Conservation (phyloP, 208 protist genomes). For the Balamuthia mandrillaris region DNA sequence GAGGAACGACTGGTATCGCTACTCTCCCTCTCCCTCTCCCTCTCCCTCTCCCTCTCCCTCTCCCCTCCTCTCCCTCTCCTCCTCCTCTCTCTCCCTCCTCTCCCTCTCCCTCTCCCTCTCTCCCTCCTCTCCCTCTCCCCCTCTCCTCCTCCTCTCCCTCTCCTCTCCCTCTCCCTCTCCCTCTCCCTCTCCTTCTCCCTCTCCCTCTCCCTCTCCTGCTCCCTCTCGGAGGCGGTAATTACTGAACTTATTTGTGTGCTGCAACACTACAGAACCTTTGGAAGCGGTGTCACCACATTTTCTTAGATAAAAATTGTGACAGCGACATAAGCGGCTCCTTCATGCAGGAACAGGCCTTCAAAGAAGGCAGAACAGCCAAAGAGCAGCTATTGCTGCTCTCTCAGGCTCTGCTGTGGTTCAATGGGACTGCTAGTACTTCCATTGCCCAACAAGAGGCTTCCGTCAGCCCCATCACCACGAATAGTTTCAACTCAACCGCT, state of each 20-base stretch:
- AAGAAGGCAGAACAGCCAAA: too few relatives aligned
- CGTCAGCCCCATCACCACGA: too few relatives aligned
- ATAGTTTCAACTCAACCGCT: too few relatives aligned
- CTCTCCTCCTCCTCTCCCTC: not conserved
- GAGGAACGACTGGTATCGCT: too few relatives aligned
- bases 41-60: not conserved
- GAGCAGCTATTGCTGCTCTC: too few relatives aligned
- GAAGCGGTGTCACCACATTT: too few relatives aligned
- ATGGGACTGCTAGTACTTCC: too few relatives aligned
- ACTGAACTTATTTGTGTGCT: not conserved
- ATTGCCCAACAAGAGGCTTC: too few relatives aligned
- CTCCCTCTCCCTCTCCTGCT: not conserved
- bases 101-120: not conserved
- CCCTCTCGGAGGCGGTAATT: not conserved
- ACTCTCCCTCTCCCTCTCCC: not conserved
- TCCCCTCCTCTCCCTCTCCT: not conserved
- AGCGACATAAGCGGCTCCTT: too few relatives aligned
- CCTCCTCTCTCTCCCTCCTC: not conserved
- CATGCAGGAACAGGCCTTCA: too few relatives aligned
- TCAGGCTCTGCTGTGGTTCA: too few relatives aligned
- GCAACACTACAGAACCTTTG: not conserved
- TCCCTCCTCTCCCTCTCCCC: not conserved
- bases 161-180: not conserved
- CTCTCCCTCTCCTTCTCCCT: not conserved
- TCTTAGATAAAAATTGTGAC: too few relatives aligned